Evolutionary conservation across 768 basidiomycete species (phyloP).

Genomic region (Tricholoma saponaceum): DNA sequence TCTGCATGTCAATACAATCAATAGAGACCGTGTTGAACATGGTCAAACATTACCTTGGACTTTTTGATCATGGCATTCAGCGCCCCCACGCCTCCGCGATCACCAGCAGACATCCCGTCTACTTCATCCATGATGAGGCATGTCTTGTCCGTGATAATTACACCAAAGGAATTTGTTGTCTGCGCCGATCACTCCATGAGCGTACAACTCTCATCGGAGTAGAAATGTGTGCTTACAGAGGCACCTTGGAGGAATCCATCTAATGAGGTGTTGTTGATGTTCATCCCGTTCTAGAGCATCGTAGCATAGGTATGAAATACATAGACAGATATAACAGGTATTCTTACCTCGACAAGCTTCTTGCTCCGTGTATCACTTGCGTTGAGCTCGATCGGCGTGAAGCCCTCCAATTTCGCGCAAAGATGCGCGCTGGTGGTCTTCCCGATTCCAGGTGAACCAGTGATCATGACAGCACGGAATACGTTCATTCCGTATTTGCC

Average conservation of each 20-base stretch:
- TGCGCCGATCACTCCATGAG: conserved; percentile 17
- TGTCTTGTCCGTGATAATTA: conserved; percentile 71
- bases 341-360: conserved; percentile 85
- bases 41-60: conserved; percentile 56
- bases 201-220: background rate
- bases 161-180: conserved; percentile 65
- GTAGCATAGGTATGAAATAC: background rate
- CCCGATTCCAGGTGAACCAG: conserved; percentile 94
- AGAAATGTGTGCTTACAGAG: conserved; percentile 30
- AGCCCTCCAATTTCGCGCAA: conserved; percentile 86
- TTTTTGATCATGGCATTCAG: conserved; percentile 90
- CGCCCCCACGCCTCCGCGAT: conserved; percentile 94
- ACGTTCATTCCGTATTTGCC: conserved; percentile 87
- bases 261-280: conserved; percentile 83
- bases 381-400: conserved; percentile 91
- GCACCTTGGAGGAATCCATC: conserved; percentile 78
- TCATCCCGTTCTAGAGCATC: conserved; percentile 69
- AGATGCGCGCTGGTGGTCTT: conserved; percentile 97
- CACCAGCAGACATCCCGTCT: conserved; percentile 98
- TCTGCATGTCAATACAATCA: conserved; percentile 37
- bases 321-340: background rate
- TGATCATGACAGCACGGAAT: conserved; percentile 84
- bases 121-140: conserved; percentile 99
- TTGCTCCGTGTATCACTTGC: conserved; percentile 95
- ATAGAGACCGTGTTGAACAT: background rate